A percentile compares a stretch with the other conserved stretches of the same genome.
Conservation (phyloP, 139 green algal genomes). For the Desmodesmus armatus region DNA sequence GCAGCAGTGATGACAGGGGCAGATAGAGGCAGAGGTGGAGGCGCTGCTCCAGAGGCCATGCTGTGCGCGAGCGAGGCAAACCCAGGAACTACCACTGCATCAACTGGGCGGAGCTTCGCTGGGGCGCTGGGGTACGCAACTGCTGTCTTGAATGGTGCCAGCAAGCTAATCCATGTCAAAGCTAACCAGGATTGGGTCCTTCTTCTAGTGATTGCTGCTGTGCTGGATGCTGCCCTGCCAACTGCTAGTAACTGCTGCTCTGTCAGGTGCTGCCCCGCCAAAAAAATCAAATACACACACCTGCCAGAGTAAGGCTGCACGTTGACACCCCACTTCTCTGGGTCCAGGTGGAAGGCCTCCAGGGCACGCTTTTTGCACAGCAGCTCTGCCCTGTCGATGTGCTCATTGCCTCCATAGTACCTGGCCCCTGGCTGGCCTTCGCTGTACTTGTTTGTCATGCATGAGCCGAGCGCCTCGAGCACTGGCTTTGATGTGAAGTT, state of each 20-base stretch:
- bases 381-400: conserved; percentile 85
- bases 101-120: too few relatives aligned
- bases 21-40: neutral
- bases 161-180: too few relatives aligned
- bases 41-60: neutral
- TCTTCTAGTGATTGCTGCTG: neutral
- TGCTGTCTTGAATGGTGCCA: too few relatives aligned
- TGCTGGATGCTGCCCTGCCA: too few relatives aligned
- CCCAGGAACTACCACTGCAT: too few relatives aligned
- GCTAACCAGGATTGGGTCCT: neutral
- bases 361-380: conserved; percentile 89
- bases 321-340: conserved; percentile 94
- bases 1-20: neutral
- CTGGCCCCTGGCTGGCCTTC: conserved; percentile 94
- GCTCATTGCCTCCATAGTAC: conserved; percentile 99
- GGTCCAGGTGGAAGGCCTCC: conserved; percentile 87
- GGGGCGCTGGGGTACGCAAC: too few relatives aligned
- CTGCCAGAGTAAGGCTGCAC: conserved; percentile 97
- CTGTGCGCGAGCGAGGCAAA: neutral
- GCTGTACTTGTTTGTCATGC: conserved; percentile 98
- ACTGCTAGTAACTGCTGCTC: conserved; percentile 14
- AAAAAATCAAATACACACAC: too few relatives aligned
- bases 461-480: conserved; percentile 96
- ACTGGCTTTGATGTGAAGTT: conserved; percentile 97
- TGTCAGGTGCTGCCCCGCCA: too few relatives aligned